Conservation (phyloP, 1,139 yeast species). For the Debaryomycetaceae sp. region DNA sequence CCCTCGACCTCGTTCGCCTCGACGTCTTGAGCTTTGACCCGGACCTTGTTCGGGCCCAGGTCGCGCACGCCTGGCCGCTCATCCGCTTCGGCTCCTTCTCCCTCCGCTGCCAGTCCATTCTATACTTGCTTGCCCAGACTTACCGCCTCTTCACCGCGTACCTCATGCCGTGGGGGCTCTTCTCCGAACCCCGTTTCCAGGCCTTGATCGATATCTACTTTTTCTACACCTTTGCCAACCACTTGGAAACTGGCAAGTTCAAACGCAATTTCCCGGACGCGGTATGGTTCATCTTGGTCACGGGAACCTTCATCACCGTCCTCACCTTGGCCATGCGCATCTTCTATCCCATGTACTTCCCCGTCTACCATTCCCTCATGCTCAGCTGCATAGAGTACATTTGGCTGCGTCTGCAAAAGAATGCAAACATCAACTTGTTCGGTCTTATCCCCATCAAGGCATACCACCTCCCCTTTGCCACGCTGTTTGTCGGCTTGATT, state of each 20-base stretch:
- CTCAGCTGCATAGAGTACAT: slow-evolving; percentile 46
- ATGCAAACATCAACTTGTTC: slow-evolving; percentile 39
- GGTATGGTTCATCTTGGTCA: slow-evolving; percentile 39
- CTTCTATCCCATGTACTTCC: slow-evolving; percentile 11
- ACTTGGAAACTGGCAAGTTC: slow-evolving; percentile 45
- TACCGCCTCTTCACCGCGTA: slow-evolving; percentile 42
- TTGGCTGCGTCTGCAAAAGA: slow-evolving; percentile 47
- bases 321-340: slow-evolving; percentile 17
- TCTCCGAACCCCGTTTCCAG: slow-evolving; percentile 13
- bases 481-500: slow-evolving; percentile 36
- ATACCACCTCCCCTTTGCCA: slow-evolving; percentile 46
- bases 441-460: slow-evolving; percentile 49
- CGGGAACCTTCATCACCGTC: slow-evolving; percentile 35
- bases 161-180: slow-evolving; percentile 28
- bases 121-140: slow-evolving; percentile 14
- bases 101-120: slow-evolving; percentile 2
- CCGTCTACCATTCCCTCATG: slow-evolving; percentile 27
- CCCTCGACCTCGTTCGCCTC: slow-evolving; percentile 4
- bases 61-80: background rate
- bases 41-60: background rate
- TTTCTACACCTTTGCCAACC: slow-evolving; percentile 46
- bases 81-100: slow-evolving; percentile 1
- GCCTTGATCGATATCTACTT: slow-evolving; percentile 45
- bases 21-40: slow-evolving; percentile 2
- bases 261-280: slow-evolving; percentile 44